Percentiles rank a stretch among this genome's conserved stretches.
Conservation (phyloP, 495 filamentous ascomycete species). For the Penicillium egyptiacum region DNA sequence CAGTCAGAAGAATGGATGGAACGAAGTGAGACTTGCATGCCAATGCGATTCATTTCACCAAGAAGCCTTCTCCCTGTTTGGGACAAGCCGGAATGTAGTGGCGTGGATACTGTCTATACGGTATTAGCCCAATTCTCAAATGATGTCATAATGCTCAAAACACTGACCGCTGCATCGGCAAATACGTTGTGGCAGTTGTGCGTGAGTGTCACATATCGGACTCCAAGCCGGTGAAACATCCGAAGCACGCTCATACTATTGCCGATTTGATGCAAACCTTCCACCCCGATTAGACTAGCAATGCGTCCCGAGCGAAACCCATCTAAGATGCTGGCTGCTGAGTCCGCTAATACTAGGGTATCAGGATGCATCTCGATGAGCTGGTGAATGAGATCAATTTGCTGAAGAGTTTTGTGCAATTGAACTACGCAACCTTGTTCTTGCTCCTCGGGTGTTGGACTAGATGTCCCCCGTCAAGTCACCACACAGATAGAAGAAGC, state of each 20-base stretch:
- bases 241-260: slow-evolving; percentile 33
- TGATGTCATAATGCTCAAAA: too few relatives aligned
- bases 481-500: background rate
- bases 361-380: slow-evolving; percentile 24
- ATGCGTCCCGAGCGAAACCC: slow-evolving; percentile 21
- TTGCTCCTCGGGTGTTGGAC: too few relatives aligned
- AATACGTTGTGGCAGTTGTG: slow-evolving; percentile 40
- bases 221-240: slow-evolving; percentile 36
- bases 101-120: background rate
- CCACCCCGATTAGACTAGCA: slow-evolving; percentile 28
- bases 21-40: slow-evolving; percentile 44
- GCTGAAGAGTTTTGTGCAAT: slow-evolving; percentile 32
- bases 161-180: slow-evolving; percentile 13
- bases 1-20: background rate
- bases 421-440: too few relatives aligned
- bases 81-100: background rate
- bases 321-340: slow-evolving; percentile 10
- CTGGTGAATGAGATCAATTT: slow-evolving; percentile 38
- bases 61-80: background rate
- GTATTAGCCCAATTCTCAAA: too few relatives aligned
- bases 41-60: slow-evolving; percentile 74
- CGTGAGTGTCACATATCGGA: slow-evolving; percentile 38
- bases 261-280: slow-evolving; percentile 31
- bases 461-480: slow-evolving; percentile 9
- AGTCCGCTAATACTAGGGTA: background rate